A percentile compares a stretch with the other conserved stretches of the same genome.
phyloP scores from a whole-genome alignment of 2,329 filamentous ascomycete species.

The Dichotomopilus funicola region DNA sequence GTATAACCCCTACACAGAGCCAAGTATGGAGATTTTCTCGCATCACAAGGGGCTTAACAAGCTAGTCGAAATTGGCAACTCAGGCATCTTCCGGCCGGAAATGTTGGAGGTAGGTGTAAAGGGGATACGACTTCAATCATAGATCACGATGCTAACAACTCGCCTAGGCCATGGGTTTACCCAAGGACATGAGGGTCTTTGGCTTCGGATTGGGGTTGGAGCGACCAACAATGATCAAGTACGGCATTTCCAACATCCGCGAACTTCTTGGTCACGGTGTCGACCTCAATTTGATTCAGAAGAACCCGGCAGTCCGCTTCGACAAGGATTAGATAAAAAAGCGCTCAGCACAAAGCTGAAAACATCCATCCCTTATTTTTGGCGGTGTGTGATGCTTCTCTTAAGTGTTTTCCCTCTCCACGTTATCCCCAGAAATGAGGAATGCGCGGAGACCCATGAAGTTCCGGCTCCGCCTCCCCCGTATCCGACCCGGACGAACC shows the following conservation, averaged over 20 bases:
- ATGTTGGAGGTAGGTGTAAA: conserved; percentile 56
- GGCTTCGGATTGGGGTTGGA: conserved; percentile 90
- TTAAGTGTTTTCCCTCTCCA: too few species aligned
- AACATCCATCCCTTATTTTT: too few species aligned
- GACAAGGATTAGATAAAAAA: conserved; percentile 64
- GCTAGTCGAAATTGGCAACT: conserved; percentile 96
- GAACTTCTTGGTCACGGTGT: conserved; percentile 94
- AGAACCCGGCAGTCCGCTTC: conserved; percentile 82
- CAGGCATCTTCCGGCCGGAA: conserved; percentile 96
- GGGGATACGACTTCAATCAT: neutral
- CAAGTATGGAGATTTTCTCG: conserved; percentile 96
- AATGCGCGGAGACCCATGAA: neutral
- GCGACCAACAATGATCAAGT: conserved; percentile 97
- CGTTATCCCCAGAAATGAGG: neutral
- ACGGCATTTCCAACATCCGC: conserved; percentile 80
- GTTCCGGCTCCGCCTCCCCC: neutral
- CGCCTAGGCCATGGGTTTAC: conserved; percentile 9
- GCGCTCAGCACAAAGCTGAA: conserved; percentile 5
- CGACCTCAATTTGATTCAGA: conserved; percentile 85
- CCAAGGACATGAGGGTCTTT: conserved; percentile 81
- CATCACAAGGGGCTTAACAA: conserved; percentile 85
- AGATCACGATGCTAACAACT: neutral
- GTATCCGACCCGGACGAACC: too few species aligned
- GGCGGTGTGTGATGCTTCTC: too few species aligned
- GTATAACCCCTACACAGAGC: conserved; percentile 92